Percentiles rank a stretch among this genome's conserved stretches.
These are phyloP conservation scores for Ascochyta pisi DNA, from an alignment of 2,329 filamentous ascomycete genomes.

Conservation along the genomic window DNA sequence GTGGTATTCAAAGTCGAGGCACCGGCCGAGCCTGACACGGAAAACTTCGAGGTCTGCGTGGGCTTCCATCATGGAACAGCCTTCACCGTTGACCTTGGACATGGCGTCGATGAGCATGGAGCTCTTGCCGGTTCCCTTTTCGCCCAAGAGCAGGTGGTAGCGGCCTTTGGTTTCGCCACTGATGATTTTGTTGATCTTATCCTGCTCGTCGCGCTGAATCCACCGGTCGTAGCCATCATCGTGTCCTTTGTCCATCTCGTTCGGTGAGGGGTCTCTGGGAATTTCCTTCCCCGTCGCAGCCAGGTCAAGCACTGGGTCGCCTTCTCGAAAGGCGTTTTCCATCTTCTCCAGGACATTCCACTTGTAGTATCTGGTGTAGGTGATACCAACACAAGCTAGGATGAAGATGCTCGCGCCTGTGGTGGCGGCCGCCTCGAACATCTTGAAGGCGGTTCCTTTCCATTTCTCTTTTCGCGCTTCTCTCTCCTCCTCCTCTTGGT, in stretches of 20 bases:
- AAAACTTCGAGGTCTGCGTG: constrained; percentile 96
- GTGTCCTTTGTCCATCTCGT: constrained; percentile 24
- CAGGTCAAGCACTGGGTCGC: constrained; percentile 86
- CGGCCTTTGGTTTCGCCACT: constrained; percentile 75
- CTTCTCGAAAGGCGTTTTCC: constrained; percentile 86
- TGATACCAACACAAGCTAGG: constrained; percentile 56
- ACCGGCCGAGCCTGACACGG: constrained; percentile 88
- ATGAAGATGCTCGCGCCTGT: constrained; percentile 60
- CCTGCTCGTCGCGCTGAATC: constrained; percentile 84
- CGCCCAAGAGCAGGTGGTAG: constrained; percentile 90
- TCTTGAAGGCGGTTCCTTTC: constrained; percentile 56
- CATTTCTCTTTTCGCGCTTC: constrained; percentile 36
- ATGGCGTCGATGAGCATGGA: constrained; percentile 97
- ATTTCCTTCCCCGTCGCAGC: constrained; percentile 47
- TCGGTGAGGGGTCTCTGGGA: constrained; percentile 32
- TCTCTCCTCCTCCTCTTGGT: constrained; percentile 27
- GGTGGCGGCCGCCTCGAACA: constrained; percentile 60
- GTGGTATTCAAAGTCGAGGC: constrained; percentile 94
- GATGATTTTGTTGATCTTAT: constrained; percentile 81
- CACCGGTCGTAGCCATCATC: constrained; percentile 71
- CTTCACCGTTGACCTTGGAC: constrained; percentile 87
- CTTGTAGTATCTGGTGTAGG: constrained; percentile 73
- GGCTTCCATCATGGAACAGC: constrained; percentile 93
- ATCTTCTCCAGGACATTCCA: constrained; percentile 90
- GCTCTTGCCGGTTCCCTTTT: constrained; percentile 96